phyloP scores from a whole-genome alignment of 2,329 filamentous ascomycete species.

The Dactylellina cionopaga region DNA sequence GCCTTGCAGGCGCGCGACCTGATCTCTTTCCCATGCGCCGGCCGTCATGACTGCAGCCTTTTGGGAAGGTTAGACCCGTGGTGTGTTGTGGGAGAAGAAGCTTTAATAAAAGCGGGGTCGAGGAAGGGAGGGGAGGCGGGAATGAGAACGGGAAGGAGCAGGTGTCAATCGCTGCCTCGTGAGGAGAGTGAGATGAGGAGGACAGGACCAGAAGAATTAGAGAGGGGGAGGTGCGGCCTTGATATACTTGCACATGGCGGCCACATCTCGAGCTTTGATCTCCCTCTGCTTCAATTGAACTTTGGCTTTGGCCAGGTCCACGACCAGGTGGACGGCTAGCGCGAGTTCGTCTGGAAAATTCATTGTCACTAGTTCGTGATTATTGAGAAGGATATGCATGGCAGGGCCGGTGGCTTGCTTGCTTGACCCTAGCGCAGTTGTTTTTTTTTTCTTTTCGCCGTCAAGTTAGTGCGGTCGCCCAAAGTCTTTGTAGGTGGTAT shows the following conservation, averaged over 20 bases:
- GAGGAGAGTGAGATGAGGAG: conserved; percentile 1
- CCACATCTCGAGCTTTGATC: conserved; percentile 2
- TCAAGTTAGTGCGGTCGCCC: neutral
- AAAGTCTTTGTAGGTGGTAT: conserved; percentile 3
- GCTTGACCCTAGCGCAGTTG: conserved; percentile 20
- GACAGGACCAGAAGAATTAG: neutral
- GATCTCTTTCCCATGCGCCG: conserved; percentile 39
- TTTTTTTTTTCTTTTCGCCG: conserved; percentile 7
- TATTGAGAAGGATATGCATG: conserved; percentile 42
- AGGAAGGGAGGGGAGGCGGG: conserved; percentile 10
- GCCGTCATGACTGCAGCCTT: conserved; percentile 28
- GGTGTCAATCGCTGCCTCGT: conserved; percentile 8
- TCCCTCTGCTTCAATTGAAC: neutral
- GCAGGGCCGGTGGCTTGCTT: conserved; percentile 36
- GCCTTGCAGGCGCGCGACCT: conserved; percentile 47
- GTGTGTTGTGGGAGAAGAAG: conserved; percentile 18
- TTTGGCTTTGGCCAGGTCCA: neutral
- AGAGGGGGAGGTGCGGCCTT: conserved; percentile 14
- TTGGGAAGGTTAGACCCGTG: neutral
- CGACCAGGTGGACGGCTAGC: neutral
- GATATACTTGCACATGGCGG: conserved; percentile 41
- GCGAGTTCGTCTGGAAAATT: conserved; percentile 5
- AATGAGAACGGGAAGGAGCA: no score
- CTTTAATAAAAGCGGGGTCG: conserved; percentile 28
- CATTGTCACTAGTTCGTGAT: conserved; percentile 18